Evolutionary conservation across 768 basidiomycete genomes (phyloP), one percentile per base, ranked within the genome.

Genomic region (Cantharellus cinnabarinus): DNA sequence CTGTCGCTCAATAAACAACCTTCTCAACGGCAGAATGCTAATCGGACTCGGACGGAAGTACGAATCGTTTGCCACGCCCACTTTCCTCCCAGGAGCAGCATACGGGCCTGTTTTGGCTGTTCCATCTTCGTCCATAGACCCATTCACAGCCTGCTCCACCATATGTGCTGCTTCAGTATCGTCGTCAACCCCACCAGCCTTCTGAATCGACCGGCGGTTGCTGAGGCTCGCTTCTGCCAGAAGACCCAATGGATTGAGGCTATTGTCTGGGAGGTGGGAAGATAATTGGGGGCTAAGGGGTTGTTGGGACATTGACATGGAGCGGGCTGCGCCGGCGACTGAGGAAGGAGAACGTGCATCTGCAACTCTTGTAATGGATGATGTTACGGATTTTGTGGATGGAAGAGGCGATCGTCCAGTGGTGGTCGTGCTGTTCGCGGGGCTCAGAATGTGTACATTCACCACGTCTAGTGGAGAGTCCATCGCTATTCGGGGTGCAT

Each of bases 21-120:
- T 75, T 39, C 87, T 79, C 50, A 91, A 75, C 0, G 89, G 89
- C 50, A 91, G 68, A 51, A 89, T 87, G 3, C 85, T 86, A 80
- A 91, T 89, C 75, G 57, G 61, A 84, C 87, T 89, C 60, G 91
- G 90, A 68, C 84, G 91, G 74, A 95, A 97, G 70, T 91, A 97
- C 62, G 84, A 80, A 61, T 83, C 81, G 61, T 83, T 85, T 2
- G 88, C 86, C 10, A 94, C 82, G 7, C 93, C 85, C 50, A 90
- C 69, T 39, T 79, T 79, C 10, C 72, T 74, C 64, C 58, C 63
- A 38, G 55, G 10, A 29, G 10, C 29, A 10, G 35, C 37, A 2
- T 53, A 56, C 10, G 44, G 44, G 44, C 10, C 44, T 29, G 44
- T 29, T 29, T 29, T 29, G 20, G 20, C 20, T 65, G 60, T 39